A percentile compares a stretch with the other conserved stretches of the same genome.
phyloP scores from a whole-genome alignment of 495 filamentous ascomycete genomes.

The Talaromyces proteolyticus region DNA sequence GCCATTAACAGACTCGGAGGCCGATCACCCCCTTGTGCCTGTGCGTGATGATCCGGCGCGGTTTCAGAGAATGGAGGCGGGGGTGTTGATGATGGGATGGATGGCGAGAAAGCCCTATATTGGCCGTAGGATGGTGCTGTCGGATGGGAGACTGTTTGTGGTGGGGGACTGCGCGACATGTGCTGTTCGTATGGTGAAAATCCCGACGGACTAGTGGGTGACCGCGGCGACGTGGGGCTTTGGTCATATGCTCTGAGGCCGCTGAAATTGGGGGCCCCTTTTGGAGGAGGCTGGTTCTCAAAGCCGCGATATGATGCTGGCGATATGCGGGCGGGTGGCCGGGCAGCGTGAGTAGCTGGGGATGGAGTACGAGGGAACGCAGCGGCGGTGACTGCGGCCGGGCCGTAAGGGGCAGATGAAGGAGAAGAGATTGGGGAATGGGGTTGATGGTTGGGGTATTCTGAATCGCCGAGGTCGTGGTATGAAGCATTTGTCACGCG shows the following conservation, averaged over 20 bases:
- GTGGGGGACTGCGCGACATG: background rate
- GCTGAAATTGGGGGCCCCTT: background rate
- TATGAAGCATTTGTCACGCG: background rate
- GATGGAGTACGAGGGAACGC: constrained; percentile 12
- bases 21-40: constrained; percentile 18
- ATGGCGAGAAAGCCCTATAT: constrained; percentile 18
- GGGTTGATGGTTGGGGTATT: constrained; percentile 1
- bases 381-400: constrained; percentile 18
- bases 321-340: too few species aligned
- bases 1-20: constrained; percentile 40
- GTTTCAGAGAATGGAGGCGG: constrained; percentile 27
- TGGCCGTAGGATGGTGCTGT: too few species aligned
- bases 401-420: background rate
- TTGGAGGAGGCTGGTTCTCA: constrained; percentile 2
- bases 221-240: background rate
- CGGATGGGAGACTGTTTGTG: background rate
- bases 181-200: constrained; percentile 1
- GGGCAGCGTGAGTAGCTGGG: too few species aligned
- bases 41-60: constrained; percentile 15
- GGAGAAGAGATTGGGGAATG: background rate
- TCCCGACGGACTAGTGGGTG: background rate
- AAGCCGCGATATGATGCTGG: constrained; percentile 6
- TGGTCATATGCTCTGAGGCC: constrained; percentile 3
- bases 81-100: constrained; percentile 21
- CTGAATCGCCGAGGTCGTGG: background rate